Conservation (phyloP, 2,329 filamentous ascomycete genomes). For the Ophiostoma sp. region DNA sequence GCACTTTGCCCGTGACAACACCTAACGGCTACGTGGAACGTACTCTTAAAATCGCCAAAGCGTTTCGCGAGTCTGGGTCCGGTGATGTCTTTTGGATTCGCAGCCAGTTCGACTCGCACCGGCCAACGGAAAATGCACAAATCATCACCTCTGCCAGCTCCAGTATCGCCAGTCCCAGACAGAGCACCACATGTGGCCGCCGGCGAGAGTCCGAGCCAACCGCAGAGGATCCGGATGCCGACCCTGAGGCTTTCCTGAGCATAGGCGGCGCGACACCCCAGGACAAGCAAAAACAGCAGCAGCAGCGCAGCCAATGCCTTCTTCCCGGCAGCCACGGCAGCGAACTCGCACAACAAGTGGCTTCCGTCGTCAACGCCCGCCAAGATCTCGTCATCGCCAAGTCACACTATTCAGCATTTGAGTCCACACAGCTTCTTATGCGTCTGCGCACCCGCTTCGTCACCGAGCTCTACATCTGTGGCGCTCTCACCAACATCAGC, state of each 20-base stretch:
- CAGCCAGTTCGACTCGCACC: slow-evolving; percentile 67
- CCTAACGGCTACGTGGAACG: slow-evolving; percentile 67
- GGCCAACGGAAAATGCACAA: slow-evolving; percentile 55
- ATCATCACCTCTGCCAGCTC: slow-evolving; percentile 43
- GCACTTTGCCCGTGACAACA: slow-evolving; percentile 65
- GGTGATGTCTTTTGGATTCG: slow-evolving; percentile 81
- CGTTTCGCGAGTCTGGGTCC: slow-evolving; percentile 70
- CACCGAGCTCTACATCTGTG: slow-evolving; percentile 86
- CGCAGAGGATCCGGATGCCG: slow-evolving; percentile 37
- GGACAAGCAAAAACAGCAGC: slow-evolving; percentile 39
- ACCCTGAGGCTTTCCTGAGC: slow-evolving; percentile 43
- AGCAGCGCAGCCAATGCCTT: slow-evolving; percentile 40
- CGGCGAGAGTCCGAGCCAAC: slow-evolving; percentile 27
- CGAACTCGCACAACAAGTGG: slow-evolving; percentile 47
- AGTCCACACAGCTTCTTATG: slow-evolving; percentile 69
- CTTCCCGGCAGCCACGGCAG: slow-evolving; percentile 47
- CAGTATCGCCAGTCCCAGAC: neutral
- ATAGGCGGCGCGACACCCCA: slow-evolving; percentile 11
- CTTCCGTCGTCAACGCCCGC: slow-evolving; percentile 45
- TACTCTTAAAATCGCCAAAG: slow-evolving; percentile 64
- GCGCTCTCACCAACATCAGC: slow-evolving; percentile 81
- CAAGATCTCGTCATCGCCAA: slow-evolving; percentile 62
- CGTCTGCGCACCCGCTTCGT: slow-evolving; percentile 82
- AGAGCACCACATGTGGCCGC: neutral
- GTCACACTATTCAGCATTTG: slow-evolving; percentile 85